A percentile compares a stretch with the other conserved stretches of the same genome.
phyloP scores from a whole-genome alignment of 2,329 filamentous ascomycete genomes.

The Corinectria fuckeliana region DNA sequence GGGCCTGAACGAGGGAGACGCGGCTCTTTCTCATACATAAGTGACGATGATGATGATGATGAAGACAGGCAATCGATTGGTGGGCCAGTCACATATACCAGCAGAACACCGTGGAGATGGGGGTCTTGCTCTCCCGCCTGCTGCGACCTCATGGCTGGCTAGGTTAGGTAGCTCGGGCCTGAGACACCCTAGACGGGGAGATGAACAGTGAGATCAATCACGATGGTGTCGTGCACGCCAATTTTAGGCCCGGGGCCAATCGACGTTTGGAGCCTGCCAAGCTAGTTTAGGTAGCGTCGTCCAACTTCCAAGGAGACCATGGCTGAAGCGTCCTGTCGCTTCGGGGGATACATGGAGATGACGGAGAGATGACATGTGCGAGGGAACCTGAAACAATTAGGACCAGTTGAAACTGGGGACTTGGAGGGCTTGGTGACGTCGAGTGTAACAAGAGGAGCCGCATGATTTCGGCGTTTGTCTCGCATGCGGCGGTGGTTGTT shows the following conservation, averaged over 20 bases:
- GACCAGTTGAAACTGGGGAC: slow-evolving; percentile 11
- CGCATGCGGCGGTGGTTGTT: not conserved
- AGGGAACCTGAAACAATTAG: slow-evolving; percentile 15
- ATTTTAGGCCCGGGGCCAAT: slow-evolving; percentile 12
- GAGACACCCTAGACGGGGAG: slow-evolving; percentile 2
- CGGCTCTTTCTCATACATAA: slow-evolving; percentile 10
- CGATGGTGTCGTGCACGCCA: slow-evolving; percentile 9
- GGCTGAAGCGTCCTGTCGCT: too few species aligned
- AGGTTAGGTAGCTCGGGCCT: not conserved
- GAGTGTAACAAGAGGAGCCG: not conserved
- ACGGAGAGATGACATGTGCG: slow-evolving; percentile 15
- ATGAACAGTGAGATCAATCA: slow-evolving; percentile 17
- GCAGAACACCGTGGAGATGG: not conserved
- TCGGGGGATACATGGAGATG: slow-evolving; percentile 8
- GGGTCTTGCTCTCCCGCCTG: not conserved
- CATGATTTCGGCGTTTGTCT: not conserved
- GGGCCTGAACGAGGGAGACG: slow-evolving; percentile 4
- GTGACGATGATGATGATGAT: not conserved
- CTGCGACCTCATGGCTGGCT: not conserved
- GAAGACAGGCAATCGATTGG: not conserved
- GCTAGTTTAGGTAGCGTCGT: too few species aligned
- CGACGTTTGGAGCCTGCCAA: not conserved
- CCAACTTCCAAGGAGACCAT: not conserved
- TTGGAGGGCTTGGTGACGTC: not conserved
- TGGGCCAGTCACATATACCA: not conserved